Percentiles rank a stretch among this genome's conserved stretches.
These are phyloP conservation scores for Plasmodium cynomolgi DNA, from an alignment of 169 alveolate genomes.

Conservation along the genomic window DNA sequence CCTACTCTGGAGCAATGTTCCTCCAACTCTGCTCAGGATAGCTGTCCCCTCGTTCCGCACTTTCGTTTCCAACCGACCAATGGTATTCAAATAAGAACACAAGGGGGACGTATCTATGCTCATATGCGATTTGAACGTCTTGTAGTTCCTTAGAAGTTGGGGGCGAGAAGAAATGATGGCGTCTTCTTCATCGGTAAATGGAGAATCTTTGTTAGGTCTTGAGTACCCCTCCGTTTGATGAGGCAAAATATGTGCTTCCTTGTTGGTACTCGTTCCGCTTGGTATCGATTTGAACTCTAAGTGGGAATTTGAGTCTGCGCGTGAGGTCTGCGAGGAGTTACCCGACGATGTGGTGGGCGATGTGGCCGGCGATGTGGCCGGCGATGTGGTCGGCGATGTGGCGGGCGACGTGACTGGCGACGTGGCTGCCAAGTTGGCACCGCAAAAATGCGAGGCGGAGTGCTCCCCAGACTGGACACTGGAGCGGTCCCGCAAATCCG, in stretches of 20 bases:
- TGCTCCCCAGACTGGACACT: not conserved
- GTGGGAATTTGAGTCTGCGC: constrained; percentile 2
- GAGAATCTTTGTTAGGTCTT: not conserved
- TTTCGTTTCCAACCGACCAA: not conserved
- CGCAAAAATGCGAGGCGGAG: not conserved
- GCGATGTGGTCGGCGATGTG: not conserved
- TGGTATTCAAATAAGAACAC: constrained; percentile 9
- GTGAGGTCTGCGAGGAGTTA: not conserved
- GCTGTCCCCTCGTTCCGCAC: not conserved
- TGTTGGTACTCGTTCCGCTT: constrained; percentile 9
- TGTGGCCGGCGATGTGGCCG: not conserved
- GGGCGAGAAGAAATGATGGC: not conserved
- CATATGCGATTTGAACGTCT: constrained; percentile 4
- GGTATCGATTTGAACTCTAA: not conserved
- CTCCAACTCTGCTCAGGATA: not conserved
- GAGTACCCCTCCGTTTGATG: not conserved
- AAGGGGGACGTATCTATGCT: constrained; percentile 7
- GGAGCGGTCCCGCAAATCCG: not conserved
- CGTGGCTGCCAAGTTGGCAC: not conserved
- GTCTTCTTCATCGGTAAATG: not conserved
- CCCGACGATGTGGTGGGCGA: not conserved
- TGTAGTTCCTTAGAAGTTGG: not conserved
- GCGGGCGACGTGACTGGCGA: not conserved
- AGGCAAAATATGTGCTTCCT: not conserved
- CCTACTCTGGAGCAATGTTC: not conserved